phyloP scores from a whole-genome alignment of 2,329 filamentous ascomycete species.

The Drechmeria coniospora region DNA sequence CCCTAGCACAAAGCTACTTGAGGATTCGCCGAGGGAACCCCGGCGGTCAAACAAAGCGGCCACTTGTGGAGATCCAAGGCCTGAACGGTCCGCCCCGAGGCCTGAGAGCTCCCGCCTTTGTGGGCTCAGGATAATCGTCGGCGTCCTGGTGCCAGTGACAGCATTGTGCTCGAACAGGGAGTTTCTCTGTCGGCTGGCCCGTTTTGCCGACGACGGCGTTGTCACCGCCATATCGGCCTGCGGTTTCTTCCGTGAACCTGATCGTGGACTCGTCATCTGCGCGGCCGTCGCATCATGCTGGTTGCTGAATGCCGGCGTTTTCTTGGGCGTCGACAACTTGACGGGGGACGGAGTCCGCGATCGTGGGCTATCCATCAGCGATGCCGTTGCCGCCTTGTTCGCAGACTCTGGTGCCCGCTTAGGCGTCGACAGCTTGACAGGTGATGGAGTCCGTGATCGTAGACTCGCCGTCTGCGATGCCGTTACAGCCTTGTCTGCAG shows the following conservation, averaged over 20 bases:
- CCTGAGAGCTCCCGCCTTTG: constrained; percentile 43
- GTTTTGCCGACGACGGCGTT: constrained; percentile 6
- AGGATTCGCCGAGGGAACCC: constrained; percentile 53
- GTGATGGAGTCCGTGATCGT: constrained; percentile 9
- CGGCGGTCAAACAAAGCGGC: constrained; percentile 56
- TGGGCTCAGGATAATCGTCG: constrained; percentile 43
- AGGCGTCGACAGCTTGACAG: constrained; percentile 11
- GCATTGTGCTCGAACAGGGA: constrained; percentile 38
- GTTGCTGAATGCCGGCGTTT: no score
- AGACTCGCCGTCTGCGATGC: no score
- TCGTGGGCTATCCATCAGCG: no score
- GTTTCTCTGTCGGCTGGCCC: constrained; percentile 13
- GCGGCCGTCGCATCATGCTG: no score
- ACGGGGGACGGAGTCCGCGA: no score
- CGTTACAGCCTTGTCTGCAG: no score
- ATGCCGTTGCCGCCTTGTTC: no score
- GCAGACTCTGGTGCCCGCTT: constrained; percentile 1
- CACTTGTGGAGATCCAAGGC: constrained; percentile 61
- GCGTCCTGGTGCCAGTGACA: constrained; percentile 40
- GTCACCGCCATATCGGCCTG: constrained; percentile 5
- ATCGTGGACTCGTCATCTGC: no score
- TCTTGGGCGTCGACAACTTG: no score
- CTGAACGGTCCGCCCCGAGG: constrained; percentile 52
- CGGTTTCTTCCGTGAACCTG: no score
- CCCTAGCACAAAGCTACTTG: constrained; percentile 46